Evolutionary conservation across 768 basidiomycete genomes (phyloP).

Genomic region (Daedaleopsis sinensis): DNA sequence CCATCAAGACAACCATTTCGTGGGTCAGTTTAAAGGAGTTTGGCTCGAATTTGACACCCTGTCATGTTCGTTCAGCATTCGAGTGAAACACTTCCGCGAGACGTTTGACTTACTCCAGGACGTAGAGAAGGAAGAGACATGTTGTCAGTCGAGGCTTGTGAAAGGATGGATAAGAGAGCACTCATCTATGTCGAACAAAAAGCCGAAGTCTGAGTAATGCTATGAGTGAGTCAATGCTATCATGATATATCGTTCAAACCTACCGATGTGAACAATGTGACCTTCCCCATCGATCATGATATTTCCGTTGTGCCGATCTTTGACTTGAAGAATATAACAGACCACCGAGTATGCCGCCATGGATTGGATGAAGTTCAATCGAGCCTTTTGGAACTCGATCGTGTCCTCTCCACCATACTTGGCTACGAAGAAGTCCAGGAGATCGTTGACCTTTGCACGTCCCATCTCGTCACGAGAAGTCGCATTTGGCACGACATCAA

Average conservation of each 20-base stretch:
- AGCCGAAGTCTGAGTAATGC: conserved; percentile 78
- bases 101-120: conserved; percentile 60
- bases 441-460: conserved; percentile 94
- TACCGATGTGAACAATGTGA: conserved; percentile 95
- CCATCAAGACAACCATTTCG: conserved; percentile 99
- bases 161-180: conserved; percentile 32
- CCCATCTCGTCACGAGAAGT: conserved; percentile 99
- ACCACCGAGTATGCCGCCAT: conserved; percentile 99
- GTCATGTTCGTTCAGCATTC: conserved; percentile 1
- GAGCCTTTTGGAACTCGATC: conserved; percentile 86
- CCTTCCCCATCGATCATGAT: conserved; percentile 99
- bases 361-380: conserved; percentile 95
- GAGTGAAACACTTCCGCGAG: not conserved
- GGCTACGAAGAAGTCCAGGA: conserved; percentile 90
- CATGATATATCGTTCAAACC: conserved; percentile 25
- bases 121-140: conserved; percentile 42
- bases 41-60: conserved; percentile 99
- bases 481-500: conserved; percentile 97
- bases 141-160: conserved; percentile 30
- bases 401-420: conserved; percentile 94
- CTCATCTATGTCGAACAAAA: conserved; percentile 98
- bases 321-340: conserved; percentile 97
- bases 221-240: not conserved
- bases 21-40: conserved; percentile 98
- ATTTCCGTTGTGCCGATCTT: conserved; percentile 98